phyloP scores from a whole-genome alignment of 176 grass and related monocot species.

The Pharus latifolius region DNA sequence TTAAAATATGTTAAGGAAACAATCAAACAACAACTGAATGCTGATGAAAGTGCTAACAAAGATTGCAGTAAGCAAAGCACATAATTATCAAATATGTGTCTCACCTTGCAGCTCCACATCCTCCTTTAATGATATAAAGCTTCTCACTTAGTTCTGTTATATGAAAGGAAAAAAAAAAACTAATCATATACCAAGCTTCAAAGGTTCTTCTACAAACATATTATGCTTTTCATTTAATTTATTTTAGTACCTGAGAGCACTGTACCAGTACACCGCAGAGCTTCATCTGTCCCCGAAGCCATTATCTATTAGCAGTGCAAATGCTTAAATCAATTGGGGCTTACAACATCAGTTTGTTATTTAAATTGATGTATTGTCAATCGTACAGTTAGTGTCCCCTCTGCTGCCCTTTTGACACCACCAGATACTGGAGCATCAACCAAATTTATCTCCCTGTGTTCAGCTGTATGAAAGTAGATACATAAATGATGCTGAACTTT shows the following conservation, averaged over 20 bases:
- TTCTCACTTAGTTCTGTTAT: conserved; percentile 84
- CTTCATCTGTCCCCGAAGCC: conserved; percentile 72
- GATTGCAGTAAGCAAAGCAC: background rate
- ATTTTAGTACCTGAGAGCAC: conserved; percentile 65
- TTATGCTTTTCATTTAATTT: background rate
- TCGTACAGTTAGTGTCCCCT: conserved; percentile 84
- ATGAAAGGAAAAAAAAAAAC: conserved; percentile 2
- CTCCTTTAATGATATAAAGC: conserved; percentile 93
- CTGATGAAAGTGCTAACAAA: conserved; percentile 2
- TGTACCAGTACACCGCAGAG: conserved; percentile 47
- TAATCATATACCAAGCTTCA: background rate
- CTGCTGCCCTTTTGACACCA: conserved; percentile 87
- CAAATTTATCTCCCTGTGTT: conserved; percentile 58
- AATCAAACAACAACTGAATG: background rate
- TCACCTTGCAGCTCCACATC: conserved; percentile 98
- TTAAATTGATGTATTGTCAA: conserved; percentile 3
- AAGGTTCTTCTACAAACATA: conserved; percentile 14
- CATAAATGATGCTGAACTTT: background rate
- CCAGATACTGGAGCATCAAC: conserved; percentile 93
- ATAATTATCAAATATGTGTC: conserved; percentile 13
- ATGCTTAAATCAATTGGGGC: background rate
- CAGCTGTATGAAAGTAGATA: conserved; percentile 39
- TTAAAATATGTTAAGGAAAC: background rate
- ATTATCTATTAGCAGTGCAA: conserved; percentile 61
- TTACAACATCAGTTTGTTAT: conserved; percentile 16